Evolutionary conservation across 345 rosid species (phyloP), one percentile per base, ranked within the genome.

Genomic region (Heritiera fomes): DNA sequence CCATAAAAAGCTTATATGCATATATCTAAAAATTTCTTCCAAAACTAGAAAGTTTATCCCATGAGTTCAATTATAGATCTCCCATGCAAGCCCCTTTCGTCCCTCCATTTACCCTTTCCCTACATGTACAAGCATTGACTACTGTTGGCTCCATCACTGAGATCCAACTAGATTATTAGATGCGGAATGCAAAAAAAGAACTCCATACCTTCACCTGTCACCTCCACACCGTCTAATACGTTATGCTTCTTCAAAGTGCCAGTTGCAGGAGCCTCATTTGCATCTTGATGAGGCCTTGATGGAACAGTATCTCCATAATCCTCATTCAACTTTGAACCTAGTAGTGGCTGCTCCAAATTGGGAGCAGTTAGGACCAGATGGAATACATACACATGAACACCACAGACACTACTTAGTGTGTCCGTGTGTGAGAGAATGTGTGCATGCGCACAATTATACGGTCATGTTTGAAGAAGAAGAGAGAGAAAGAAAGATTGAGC

Each of bases 241-340:
- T 69, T 66, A 58, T 85, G 86, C 84, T 82, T 83, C 78, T 83
- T 80, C 75, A 85, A 62, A 73, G 87, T 80, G 83, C 84, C 78
- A 82, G 85, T 65, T 63, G 78, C 78, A 85, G 81, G 80, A 75
- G 64, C 82, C 77, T 90, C 86, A 76, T 82, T 85, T 84, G 82
- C 81, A 63, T 67, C 82, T 75, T 78, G 88, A 80, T 74, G 91
- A 79, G 89, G 90, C 85, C 79, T 90, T 65, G 97, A 82, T 58
- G 92, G 97, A 83, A 94, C 91, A 59, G 98, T 92, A 85, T 88
- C 88, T 73, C 97, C 97, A 78, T 87, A 83, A 32, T 86, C 91
- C 13, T 91, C 94, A 79, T 90, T 88, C 79, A 86, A 78, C 65
- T 87, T 82, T 79, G 84, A 87, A 77, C 77, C 88, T 77, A 49